These are phyloP conservation scores for Colletotrichum aenigma DNA, from an alignment of 2,329 filamentous ascomycete species.

Conservation along the genomic window DNA sequence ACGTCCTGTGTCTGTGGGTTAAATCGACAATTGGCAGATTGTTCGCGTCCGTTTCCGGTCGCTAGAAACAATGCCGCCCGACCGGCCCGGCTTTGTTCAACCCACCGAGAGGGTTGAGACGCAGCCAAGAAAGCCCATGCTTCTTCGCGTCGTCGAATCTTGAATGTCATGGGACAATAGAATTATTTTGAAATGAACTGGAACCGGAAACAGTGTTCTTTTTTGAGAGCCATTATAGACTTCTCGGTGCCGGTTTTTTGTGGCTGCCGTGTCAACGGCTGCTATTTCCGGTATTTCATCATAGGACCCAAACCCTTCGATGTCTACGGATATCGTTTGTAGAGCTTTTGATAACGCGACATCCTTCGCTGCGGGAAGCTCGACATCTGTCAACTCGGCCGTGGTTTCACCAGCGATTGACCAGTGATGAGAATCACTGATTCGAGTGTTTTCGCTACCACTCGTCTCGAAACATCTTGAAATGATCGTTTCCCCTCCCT, in stretches of 20 bases:
- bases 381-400: background rate
- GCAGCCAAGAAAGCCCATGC: background rate
- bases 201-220: background rate
- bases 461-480: background rate
- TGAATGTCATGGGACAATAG: background rate
- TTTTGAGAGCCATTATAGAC: background rate
- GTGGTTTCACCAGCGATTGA: background rate
- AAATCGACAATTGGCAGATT: background rate
- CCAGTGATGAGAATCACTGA: background rate
- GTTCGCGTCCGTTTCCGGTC: background rate
- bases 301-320: background rate
- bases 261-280: background rate
- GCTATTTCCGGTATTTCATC: background rate
- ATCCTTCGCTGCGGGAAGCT: background rate
- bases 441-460: background rate
- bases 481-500: background rate
- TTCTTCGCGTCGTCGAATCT: background rate
- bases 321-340: background rate
- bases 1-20: background rate
- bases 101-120: background rate
- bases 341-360: background rate
- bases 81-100: background rate
- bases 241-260: background rate
- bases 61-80: background rate
- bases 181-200: background rate